These are phyloP conservation scores for Spergularia marina DNA, from an alignment of 148 eudicot genomes.

Conservation along the genomic window DNA sequence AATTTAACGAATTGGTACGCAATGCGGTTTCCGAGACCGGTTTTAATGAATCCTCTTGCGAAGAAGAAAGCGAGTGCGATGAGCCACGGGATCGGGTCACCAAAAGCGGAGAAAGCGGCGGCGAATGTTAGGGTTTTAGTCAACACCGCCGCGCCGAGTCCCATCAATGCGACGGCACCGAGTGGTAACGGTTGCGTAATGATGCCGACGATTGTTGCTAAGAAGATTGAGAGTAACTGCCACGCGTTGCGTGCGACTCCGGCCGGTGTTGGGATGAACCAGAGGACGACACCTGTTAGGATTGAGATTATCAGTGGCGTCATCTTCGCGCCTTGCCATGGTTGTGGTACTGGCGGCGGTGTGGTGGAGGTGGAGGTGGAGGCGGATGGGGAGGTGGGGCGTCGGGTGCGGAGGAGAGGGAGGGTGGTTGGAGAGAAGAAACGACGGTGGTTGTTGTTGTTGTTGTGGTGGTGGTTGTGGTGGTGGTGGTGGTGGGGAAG, in stretches of 20 bases:
- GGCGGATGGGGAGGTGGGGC: neutral
- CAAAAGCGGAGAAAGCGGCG: slow-evolving; percentile 91
- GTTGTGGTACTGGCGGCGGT: slow-evolving; percentile 26
- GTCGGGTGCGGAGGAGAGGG: neutral
- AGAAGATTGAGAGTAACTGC: slow-evolving; percentile 77
- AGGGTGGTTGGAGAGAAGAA: slow-evolving; percentile 5
- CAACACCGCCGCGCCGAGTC: slow-evolving; percentile 72
- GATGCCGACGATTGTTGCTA: slow-evolving; percentile 82
- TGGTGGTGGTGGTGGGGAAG: neutral
- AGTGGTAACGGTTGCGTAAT: slow-evolving; percentile 87
- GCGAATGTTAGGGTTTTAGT: slow-evolving; percentile 85
- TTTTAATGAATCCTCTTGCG: slow-evolving; percentile 88
- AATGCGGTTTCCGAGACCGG: slow-evolving; percentile 80
- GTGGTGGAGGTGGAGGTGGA: slow-evolving; percentile 14
- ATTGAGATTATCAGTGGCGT: slow-evolving; percentile 63
- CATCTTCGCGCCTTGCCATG: slow-evolving; percentile 68
- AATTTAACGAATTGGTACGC: slow-evolving; percentile 72
- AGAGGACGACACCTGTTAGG: slow-evolving; percentile 63
- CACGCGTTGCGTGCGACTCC: slow-evolving; percentile 73
- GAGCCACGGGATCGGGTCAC: slow-evolving; percentile 89
- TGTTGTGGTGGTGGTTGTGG: neutral
- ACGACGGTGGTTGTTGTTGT: neutral
- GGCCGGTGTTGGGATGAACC: slow-evolving; percentile 70
- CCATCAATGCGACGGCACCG: slow-evolving; percentile 86
- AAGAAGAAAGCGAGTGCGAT: slow-evolving; percentile 94